A percentile compares a stretch with the other conserved stretches of the same genome.
These are phyloP conservation scores for Sextonia rubra DNA, from an alignment of 164 flowering plant species.

Conservation along the genomic window DNA sequence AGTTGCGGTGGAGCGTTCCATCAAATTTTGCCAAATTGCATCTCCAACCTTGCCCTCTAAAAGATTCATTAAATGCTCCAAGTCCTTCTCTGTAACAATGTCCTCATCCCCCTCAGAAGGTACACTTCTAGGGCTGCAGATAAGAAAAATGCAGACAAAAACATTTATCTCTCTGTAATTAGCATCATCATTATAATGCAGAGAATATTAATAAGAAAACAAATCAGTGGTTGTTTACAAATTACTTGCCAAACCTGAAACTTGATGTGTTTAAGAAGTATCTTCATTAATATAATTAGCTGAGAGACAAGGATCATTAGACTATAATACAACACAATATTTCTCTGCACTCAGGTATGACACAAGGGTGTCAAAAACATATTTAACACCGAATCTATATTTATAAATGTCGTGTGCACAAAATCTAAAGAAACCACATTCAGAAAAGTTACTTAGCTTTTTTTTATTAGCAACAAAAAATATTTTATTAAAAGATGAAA, in stretches of 20 bases:
- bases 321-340: neutral
- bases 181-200: too few relatives aligned
- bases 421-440: too few relatives aligned
- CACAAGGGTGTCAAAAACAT: neutral
- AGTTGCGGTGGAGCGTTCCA: constrained; percentile 80
- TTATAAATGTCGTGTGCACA: too few relatives aligned
- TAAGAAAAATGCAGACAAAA: neutral
- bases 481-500: too few relatives aligned
- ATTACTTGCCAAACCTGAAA: too few relatives aligned
- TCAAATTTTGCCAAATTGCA: constrained; percentile 74
- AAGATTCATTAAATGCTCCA: constrained; percentile 69
- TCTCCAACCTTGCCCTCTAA: constrained; percentile 61
- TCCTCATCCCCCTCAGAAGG: constrained; percentile 30
- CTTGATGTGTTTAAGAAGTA: neutral
- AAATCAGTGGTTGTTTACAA: too few relatives aligned
- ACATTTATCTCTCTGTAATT: neutral
- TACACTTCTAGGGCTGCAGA: constrained; percentile 20
- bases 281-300: neutral
- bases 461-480: too few relatives aligned
- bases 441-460: too few relatives aligned
- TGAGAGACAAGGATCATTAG: neutral
- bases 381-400: neutral
- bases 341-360: neutral
- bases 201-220: too few relatives aligned
- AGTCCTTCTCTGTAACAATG: constrained; percentile 62